Conservation (phyloP, 2,329 filamentous ascomycete genomes). For the Sporothrix sp. region DNA sequence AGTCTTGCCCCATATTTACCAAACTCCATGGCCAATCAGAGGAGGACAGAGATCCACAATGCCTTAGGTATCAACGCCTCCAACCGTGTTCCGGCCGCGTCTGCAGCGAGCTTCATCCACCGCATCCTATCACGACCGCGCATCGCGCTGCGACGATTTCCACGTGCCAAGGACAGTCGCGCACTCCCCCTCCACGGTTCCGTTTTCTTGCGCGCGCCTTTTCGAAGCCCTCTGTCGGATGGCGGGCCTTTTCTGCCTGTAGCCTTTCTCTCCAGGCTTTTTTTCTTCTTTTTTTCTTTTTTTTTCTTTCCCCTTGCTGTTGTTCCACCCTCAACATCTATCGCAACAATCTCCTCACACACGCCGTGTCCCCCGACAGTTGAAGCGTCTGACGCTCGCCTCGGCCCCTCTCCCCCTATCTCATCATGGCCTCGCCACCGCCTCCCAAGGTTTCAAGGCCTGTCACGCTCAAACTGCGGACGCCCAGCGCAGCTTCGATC, state of each 20-base stretch:
- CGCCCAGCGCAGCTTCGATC: slow-evolving; percentile 2
- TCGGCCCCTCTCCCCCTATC: neutral
- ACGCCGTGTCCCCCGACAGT: neutral
- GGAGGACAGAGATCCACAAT: too few species aligned
- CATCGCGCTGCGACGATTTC: too few species aligned
- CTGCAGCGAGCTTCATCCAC: too few species aligned
- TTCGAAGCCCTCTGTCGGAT: neutral
- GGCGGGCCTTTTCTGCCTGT: neutral
- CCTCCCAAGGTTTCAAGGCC: slow-evolving; percentile 12
- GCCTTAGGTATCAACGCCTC: too few species aligned
- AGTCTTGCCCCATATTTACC: too few species aligned
- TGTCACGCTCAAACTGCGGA: slow-evolving; percentile 18
- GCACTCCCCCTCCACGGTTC: too few species aligned
- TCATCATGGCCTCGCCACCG: slow-evolving; percentile 15
- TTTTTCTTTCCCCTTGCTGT: neutral
- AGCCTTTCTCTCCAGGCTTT: neutral
- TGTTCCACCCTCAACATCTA: neutral
- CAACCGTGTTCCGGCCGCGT: too few species aligned
- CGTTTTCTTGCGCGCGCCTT: too few species aligned
- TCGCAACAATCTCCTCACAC: neutral
- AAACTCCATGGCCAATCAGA: too few species aligned
- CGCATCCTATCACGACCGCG: too few species aligned
- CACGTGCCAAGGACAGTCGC: too few species aligned
- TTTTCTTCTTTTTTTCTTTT: neutral
- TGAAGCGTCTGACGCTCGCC: too few species aligned